phyloP scores from a whole-genome alignment of 140 eudicot genomes.

The Anethum foeniculum region DNA sequence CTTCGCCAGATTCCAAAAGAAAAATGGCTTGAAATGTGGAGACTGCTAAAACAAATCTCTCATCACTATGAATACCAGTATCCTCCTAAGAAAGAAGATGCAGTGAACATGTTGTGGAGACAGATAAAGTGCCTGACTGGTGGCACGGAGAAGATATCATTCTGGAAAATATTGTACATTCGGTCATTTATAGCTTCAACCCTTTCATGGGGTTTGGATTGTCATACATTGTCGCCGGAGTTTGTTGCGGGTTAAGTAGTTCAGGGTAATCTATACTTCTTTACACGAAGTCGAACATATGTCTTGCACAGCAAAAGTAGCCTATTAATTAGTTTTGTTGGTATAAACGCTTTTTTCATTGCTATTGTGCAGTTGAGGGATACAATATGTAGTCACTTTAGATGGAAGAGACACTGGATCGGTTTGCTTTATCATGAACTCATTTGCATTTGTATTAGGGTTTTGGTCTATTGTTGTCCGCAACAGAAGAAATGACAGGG shows the following conservation, averaged over 20 bases:
- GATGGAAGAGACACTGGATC: not conserved
- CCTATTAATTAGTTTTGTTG: not conserved
- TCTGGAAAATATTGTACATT: conserved; percentile 11
- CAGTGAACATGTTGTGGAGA: conserved; percentile 96
- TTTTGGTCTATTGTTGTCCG: too few relatives aligned
- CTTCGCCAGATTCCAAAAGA: conserved; percentile 60
- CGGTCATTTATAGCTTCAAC: conserved; percentile 1
- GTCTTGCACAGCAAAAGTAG: not conserved
- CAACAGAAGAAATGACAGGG: too few relatives aligned
- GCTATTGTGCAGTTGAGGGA: not conserved
- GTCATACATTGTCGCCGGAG: not conserved
- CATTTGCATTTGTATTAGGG: not conserved
- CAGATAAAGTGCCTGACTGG: conserved; percentile 95
- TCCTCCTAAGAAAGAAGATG: conserved; percentile 85
- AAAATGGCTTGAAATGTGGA: conserved; percentile 79
- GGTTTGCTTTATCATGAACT: not conserved
- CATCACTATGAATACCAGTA: conserved; percentile 81
- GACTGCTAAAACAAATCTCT: conserved; percentile 44
- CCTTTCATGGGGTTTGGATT: conserved; percentile 5
- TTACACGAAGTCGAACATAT: not conserved
- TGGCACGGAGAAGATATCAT: conserved; percentile 39
- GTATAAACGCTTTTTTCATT: not conserved
- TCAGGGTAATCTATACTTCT: not conserved
- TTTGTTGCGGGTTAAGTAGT: not conserved
- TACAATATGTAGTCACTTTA: not conserved